Evolutionary conservation across 2,329 filamentous ascomycete species (phyloP), one percentile per base, ranked within the genome.

Genomic region (Fusarium metavorans): DNA sequence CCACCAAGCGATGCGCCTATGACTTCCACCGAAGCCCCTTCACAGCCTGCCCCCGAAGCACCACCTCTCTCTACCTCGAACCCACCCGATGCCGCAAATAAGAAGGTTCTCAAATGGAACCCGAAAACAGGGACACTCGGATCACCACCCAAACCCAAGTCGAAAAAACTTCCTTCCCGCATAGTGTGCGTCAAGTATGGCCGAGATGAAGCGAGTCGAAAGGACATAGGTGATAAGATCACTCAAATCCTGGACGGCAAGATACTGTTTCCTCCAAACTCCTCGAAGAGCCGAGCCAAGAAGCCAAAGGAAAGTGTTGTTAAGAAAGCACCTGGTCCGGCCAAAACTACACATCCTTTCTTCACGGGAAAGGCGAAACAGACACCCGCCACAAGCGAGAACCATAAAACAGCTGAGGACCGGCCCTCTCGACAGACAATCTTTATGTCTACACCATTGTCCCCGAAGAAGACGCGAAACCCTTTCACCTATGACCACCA

Each of bases 181-280:
- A 68, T 93, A 6, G 87, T 91, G 3, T 83, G 84, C 14, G 86
- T 95, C 35, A 86, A 83, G 70, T 96, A 96, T 78, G 89, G 88
- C 2, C 79, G 77, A 6, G 87, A 89, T 66, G 79, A 84, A 8
- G 80, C 79, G 32, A 84, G 83, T 43, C 86, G 87, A 43, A 78
- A 81, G 35, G 82, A 83, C 0, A 80, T 94, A 32, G 93, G 92
- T 0, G 80, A 86, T 10, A 88, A 86, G 73, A 93, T 97, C 66
- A 83, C 91, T 27, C 84, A 87, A 6, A 93, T 97, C 27, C 81
- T 95, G 14, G 75, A 78, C 23, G 79, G 81, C 35, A 77, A 76
- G 7, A 70, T 78, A 7, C 74, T 78, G 16, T 68, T 80, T 9
- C 77, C 81, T 16, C 75, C 73, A 61, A 73, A 71, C 6, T 73